Percentiles rank a stretch among this genome's conserved stretches.
Evolutionary conservation across 768 basidiomycete genomes (phyloP).

Genomic region (Cubamyces sp.): DNA sequence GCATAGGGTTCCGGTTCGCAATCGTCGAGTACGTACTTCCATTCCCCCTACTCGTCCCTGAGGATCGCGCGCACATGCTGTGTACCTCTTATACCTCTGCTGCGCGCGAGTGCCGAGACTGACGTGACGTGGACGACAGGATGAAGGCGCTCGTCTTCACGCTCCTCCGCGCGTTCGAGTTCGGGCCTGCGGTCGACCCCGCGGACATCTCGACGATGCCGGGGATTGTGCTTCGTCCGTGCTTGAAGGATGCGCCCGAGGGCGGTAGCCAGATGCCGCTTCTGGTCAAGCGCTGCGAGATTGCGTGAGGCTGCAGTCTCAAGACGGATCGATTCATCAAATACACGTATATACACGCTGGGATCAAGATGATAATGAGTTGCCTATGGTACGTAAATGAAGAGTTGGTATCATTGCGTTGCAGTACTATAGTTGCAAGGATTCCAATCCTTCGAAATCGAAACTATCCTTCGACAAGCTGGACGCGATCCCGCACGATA

Average conservation of each 20-base stretch:
- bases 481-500: too few relatives aligned
- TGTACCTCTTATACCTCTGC: too few relatives aligned
- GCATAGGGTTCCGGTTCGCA: conserved; percentile 70
- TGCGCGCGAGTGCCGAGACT: not conserved
- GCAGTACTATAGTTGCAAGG: too few relatives aligned
- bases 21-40: conserved; percentile 52
- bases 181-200: conserved; percentile 34
- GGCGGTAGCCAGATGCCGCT: conserved; percentile 32
- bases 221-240: conserved; percentile 31
- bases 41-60: conserved; percentile 22
- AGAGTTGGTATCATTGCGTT: too few relatives aligned
- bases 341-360: too few relatives aligned
- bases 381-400: too few relatives aligned
- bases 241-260: conserved; percentile 24
- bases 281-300: conserved; percentile 24
- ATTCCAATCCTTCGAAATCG: too few relatives aligned
- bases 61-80: too few relatives aligned
- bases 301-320: not conserved
- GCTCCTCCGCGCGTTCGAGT: conserved; percentile 37
- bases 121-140: conserved; percentile 15
- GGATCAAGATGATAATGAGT: too few relatives aligned
- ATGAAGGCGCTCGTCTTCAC: conserved; percentile 40
- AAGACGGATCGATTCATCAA: too few relatives aligned
- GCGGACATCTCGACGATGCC: conserved; percentile 28
- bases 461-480: too few relatives aligned